Percentiles rank a stretch among this genome's conserved stretches.
These are phyloP conservation scores for Xylaria sp. DNA, from an alignment of 2,329 filamentous ascomycete species.

Conservation along the genomic window DNA sequence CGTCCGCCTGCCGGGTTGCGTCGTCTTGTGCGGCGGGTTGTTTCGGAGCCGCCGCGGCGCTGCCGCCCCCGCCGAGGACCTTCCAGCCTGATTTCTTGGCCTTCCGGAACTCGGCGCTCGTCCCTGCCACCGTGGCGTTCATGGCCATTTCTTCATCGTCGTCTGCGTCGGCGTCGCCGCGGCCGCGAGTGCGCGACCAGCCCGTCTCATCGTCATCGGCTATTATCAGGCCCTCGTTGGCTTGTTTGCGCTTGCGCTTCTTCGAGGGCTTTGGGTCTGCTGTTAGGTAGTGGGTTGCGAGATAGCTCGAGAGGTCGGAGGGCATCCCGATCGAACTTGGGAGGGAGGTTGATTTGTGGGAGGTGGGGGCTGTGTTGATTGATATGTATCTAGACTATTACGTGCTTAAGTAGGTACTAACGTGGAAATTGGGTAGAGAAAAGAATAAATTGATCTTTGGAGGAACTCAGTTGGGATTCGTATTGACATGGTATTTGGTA, in stretches of 20 bases:
- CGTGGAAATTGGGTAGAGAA: neutral
- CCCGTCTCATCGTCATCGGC: conserved; percentile 70
- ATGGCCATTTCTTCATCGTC: conserved; percentile 63
- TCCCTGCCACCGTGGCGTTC: conserved; percentile 58
- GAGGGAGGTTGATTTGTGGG: conserved; percentile 3
- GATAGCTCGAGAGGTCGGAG: conserved; percentile 79
- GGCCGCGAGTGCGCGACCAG: conserved; percentile 61
- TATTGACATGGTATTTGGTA: neutral
- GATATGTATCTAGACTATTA: neutral
- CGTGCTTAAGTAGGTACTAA: neutral
- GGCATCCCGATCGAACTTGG: conserved; percentile 59
- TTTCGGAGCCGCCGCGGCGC: conserved; percentile 48
- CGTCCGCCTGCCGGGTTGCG: conserved; percentile 62
- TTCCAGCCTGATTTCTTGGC: conserved; percentile 86
- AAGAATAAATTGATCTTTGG: neutral
- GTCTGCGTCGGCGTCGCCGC: conserved; percentile 57
- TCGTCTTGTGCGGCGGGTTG: conserved; percentile 64
- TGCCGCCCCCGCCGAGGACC: conserved; percentile 68
- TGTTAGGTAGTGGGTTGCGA: conserved; percentile 88
- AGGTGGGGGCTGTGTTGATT: neutral
- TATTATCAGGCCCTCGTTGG: conserved; percentile 67
- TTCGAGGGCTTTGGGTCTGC: conserved; percentile 67
- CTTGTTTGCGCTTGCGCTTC: conserved; percentile 71
- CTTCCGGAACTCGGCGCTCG: conserved; percentile 73
- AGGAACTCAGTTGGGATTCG: neutral